phyloP scores from a whole-genome alignment of 2,329 filamentous ascomycete species.

The Trichoderma afroharzianum region DNA sequence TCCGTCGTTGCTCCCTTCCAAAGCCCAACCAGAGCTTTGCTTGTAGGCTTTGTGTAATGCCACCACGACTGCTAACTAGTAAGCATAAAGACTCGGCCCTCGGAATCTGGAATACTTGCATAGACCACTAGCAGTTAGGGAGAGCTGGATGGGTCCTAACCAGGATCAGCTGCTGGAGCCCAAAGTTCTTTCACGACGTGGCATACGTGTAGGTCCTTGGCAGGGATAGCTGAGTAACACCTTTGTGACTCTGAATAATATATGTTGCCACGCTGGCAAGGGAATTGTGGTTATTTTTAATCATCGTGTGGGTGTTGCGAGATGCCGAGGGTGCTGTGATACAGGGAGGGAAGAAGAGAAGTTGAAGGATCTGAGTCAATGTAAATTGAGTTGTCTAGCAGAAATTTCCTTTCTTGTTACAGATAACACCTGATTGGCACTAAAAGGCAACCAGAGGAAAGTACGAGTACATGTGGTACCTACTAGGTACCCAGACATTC shows the following conservation, averaged over 20 bases:
- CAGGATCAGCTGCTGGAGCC: not conserved
- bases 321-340: not conserved
- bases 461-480: not conserved
- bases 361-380: not conserved
- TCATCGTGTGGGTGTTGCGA: not conserved
- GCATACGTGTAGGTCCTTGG: not conserved
- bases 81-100: constrained; percentile 8
- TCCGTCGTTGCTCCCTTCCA: not conserved
- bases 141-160: not conserved
- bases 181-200: not conserved
- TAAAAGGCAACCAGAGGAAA: not conserved
- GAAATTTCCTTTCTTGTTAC: not conserved
- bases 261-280: not conserved
- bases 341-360: not conserved
- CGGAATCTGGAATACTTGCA: not conserved
- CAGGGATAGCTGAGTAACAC: not conserved
- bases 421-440: not conserved
- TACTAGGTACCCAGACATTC: too few relatives aligned
- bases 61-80: not conserved
- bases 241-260: not conserved
- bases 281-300: not conserved
- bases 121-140: not conserved
- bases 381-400: constrained; percentile 1
- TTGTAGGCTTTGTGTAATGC: not conserved
- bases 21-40: not conserved